Conservation (phyloP, 2,329 filamentous ascomycete species). For the Colletotrichum phormii region DNA sequence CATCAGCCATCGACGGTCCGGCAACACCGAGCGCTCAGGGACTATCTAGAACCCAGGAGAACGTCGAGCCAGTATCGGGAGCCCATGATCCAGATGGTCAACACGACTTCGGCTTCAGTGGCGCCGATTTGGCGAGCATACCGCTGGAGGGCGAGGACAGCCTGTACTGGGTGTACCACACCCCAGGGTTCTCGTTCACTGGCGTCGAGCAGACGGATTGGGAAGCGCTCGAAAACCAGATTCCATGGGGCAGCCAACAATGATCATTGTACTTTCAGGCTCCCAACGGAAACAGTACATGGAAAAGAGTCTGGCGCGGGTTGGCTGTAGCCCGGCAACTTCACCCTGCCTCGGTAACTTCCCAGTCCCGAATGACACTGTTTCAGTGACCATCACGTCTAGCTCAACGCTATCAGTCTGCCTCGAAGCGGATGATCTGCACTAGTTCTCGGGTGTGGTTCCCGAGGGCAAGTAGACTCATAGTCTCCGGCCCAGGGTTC, state of each 20-base stretch:
- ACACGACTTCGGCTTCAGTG: not conserved
- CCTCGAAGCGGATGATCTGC: not conserved
- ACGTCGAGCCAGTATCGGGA: not conserved
- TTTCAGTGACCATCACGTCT: not conserved
- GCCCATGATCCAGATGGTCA: not conserved
- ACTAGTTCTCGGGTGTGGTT: not conserved
- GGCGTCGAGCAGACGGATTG: constrained; percentile 29
- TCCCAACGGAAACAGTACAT: too few species aligned
- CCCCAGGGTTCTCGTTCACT: constrained; percentile 9
- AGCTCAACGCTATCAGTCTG: too few species aligned
- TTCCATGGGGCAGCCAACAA: not conserved
- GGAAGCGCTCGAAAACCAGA: constrained; percentile 26
- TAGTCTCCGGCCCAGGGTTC: not conserved
- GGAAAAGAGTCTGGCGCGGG: not conserved
- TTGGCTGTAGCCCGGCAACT: too few species aligned
- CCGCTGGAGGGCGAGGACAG: constrained; percentile 26
- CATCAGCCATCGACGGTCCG: too few species aligned
- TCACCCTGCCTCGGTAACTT: not conserved
- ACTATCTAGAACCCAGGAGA: not conserved
- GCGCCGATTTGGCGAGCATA: constrained; percentile 12
- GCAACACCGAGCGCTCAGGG: not conserved
- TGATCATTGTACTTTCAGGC: not conserved
- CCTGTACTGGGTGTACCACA: constrained; percentile 18
- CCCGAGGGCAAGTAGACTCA: not conserved
- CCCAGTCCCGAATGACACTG: too few species aligned